These are phyloP conservation scores for Metschnikowia cerradonensis DNA, from an alignment of 805 yeast genomes.

Conservation along the genomic window DNA sequence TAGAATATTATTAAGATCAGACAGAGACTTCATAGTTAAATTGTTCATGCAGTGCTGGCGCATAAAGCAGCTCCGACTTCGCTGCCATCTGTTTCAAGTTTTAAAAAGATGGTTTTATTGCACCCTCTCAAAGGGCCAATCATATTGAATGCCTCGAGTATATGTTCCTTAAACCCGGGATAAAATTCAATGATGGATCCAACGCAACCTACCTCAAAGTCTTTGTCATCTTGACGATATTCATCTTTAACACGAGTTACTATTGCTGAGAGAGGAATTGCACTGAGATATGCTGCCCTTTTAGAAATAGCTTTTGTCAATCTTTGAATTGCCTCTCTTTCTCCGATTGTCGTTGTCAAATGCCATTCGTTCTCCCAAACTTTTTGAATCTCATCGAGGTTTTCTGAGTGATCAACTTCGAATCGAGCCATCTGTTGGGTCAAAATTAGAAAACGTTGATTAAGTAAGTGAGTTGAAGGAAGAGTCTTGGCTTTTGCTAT, in stretches of 20 bases:
- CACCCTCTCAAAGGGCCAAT: conserved; percentile 72
- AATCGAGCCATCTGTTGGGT: conserved; percentile 83
- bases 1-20: neutral
- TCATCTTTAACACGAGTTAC: conserved; percentile 62
- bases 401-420: conserved; percentile 78
- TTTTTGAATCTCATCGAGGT: conserved; percentile 65
- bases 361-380: conserved; percentile 63
- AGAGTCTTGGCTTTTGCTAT: conserved; percentile 40
- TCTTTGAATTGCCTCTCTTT: conserved; percentile 68
- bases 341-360: conserved; percentile 64
- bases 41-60: conserved; percentile 42
- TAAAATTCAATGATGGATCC: conserved; percentile 92
- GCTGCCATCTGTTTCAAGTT: conserved; percentile 90
- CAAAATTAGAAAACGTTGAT: conserved; percentile 72
- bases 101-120: conserved; percentile 69
- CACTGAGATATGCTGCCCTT: conserved; percentile 87
- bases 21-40: neutral
- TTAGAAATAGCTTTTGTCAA: conserved; percentile 76
- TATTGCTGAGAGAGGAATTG: conserved; percentile 86
- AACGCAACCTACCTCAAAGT: conserved; percentile 91
- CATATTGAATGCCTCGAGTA: conserved; percentile 71
- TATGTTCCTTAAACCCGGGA: conserved; percentile 80
- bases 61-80: conserved; percentile 98
- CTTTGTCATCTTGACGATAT: conserved; percentile 47
- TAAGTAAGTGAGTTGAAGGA: conserved; percentile 56